Base-by-base conservation (phyloP, 768 basidiomycete species). In the Scleroderma citrinum region DNA sequence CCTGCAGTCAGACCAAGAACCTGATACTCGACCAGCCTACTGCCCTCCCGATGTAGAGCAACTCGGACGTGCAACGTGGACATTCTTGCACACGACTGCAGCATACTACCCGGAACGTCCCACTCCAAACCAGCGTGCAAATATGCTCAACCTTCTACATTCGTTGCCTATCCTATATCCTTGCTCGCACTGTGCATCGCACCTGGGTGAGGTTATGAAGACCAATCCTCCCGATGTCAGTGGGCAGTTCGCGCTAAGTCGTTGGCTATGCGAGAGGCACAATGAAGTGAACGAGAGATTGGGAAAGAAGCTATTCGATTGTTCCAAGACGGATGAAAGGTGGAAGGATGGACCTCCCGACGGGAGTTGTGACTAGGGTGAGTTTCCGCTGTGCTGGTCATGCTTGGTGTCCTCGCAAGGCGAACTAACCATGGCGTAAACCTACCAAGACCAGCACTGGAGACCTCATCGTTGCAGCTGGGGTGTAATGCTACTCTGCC, bases 31-130 rank as follows among this genome's bases (percentile, higher is more conserved):
- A 19, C 78, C 80, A 2, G 69, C 72, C 5, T 74, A 87, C 48
- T 98, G 95, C 62, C 95, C 95, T 12, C 84, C 93, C 0, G 94
- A 97, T 66, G 84, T 85, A 39, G 91, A 93, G 61, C 76, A 82
- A 50, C 83, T 98, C 43, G 95, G 95, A 2, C 82, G 83, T 43
- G 87, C 94, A 39, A 95, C 95, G 2, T 97, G 95, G 95, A 86
- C 92, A 14, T 98, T 98, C 77, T 75, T 98, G 29, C 95, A 97
- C 61, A 85, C 92, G 8, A 86, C 95, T 5, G 94, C 93, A 0
- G 92, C 95, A 19, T 96, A 97, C 68, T 98, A 93, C 69, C 93
- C 95, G 23, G 81, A 85, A n/a, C 68, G 71, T 14, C 91, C 95
- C 1, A 80, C 84, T 0, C 74, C 82, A 1, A 70, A 71, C 6